These are phyloP conservation scores for Pezicula carpinea DNA, from an alignment of 2,329 filamentous ascomycete genomes.

Conservation along the genomic window DNA sequence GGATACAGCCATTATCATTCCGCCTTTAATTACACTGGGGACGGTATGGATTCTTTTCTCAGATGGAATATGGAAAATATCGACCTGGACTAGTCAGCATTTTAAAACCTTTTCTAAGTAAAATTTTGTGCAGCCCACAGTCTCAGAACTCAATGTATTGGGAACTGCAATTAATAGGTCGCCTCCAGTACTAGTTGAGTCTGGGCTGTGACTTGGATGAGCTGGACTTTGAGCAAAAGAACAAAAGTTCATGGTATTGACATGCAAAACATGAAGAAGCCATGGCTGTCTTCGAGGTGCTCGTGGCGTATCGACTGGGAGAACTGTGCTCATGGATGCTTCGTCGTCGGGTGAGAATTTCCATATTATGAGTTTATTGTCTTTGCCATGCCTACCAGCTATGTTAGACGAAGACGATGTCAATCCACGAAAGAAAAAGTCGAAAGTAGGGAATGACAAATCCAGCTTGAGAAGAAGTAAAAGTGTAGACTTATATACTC, in stretches of 20 bases:
- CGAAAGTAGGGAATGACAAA: constrained; percentile 5
- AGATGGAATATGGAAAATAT: constrained; percentile 78
- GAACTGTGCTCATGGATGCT: constrained; percentile 54
- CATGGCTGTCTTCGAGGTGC: constrained; percentile 62
- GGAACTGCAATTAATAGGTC: constrained; percentile 72
- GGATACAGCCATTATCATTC: constrained; percentile 85
- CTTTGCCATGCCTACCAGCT: constrained; percentile 76
- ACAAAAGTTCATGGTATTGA: constrained; percentile 96
- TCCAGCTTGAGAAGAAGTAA: constrained; percentile 1
- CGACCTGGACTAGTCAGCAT: constrained; percentile 47
- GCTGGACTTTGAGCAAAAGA: constrained; percentile 54
- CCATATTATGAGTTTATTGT: constrained; percentile 85
- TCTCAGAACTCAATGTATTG: constrained; percentile 68
- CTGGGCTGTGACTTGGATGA: neutral
- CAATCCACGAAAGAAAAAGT: constrained; percentile 5
- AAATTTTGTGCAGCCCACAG: constrained; percentile 39
- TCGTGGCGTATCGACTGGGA: constrained; percentile 63
- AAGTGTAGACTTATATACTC: constrained; percentile 34
- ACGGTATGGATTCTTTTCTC: constrained; percentile 62
- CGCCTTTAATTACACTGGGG: constrained; percentile 46
- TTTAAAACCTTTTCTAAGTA: neutral
- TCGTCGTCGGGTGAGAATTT: constrained; percentile 61
- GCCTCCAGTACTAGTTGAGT: neutral
- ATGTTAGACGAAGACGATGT: neutral
- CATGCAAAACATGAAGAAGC: constrained; percentile 77